phyloP scores from a whole-genome alignment of 23 red algal species.

The Agarophyton chilense region DNA sequence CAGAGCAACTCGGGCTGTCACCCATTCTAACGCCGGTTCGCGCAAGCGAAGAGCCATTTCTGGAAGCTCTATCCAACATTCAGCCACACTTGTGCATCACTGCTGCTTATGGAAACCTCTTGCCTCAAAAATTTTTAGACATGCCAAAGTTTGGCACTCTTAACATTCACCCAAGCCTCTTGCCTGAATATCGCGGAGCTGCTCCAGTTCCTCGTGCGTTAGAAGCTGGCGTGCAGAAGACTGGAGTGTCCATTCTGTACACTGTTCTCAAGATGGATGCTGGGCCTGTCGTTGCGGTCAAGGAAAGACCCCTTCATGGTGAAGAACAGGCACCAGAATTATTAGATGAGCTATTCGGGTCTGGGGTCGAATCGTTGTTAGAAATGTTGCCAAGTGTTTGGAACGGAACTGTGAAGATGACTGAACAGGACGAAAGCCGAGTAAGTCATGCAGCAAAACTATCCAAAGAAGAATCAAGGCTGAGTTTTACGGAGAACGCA shows the following conservation, averaged over 20 bases:
- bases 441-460: conserved; percentile 90
- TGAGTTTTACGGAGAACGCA: conserved; percentile 90
- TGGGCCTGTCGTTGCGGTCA: conserved; percentile 84
- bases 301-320: conserved; percentile 56
- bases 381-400: conserved; percentile 59
- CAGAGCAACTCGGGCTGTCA: conserved; percentile 63
- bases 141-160: conserved; percentile 88
- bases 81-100: conserved; percentile 89
- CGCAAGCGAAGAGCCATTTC: conserved; percentile 65
- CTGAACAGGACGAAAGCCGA: conserved; percentile 59
- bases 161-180: conserved; percentile 95
- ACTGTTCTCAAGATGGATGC: conserved; percentile 94
- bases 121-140: conserved; percentile 85
- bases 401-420: conserved; percentile 25
- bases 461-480: conserved; percentile 70
- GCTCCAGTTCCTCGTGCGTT: conserved; percentile 95
- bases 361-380: conserved; percentile 71
- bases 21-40: conserved; percentile 73
- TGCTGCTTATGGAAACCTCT: conserved; percentile 90
- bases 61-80: conserved; percentile 30
- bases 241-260: conserved; percentile 80
- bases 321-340: conserved; percentile 83
- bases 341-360: conserved; percentile 72
- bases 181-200: conserved; percentile 92
- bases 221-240: conserved; percentile 66